A percentile compares a stretch with the other conserved stretches of the same genome.
Conservation (phyloP, 108 stramenopile genomes). For the Fistulifera solaris region DNA sequence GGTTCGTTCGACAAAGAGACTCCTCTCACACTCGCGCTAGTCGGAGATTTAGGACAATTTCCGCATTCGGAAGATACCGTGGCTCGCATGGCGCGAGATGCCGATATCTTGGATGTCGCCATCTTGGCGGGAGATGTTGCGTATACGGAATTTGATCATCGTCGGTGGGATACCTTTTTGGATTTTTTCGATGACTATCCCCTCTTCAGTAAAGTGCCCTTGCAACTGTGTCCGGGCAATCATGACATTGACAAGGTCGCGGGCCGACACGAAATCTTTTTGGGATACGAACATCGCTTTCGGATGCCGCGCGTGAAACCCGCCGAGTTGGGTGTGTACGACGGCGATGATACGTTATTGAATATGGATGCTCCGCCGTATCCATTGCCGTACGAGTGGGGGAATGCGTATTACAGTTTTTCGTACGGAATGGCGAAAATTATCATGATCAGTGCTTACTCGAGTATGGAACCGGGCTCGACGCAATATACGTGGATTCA, state of each 20-base stretch:
- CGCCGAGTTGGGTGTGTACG: conserved; percentile 34
- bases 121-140: conserved; percentile 73
- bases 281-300: conserved; percentile 66
- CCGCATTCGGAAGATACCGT: conserved; percentile 30
- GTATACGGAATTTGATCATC: conserved; percentile 61
- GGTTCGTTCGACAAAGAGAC: conserved; percentile 1
- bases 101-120: conserved; percentile 32
- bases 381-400: conserved; percentile 66
- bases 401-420: conserved; percentile 77
- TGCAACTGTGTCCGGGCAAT: conserved; percentile 29
- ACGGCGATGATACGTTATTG: conserved; percentile 28
- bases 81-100: conserved; percentile 18
- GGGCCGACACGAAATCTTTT: conserved; percentile 42
- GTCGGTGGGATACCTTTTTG: conserved; percentile 78
- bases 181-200: conserved; percentile 60
- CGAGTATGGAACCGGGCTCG: conserved; percentile 52
- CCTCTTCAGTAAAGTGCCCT: conserved; percentile 40
- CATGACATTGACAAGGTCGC: conserved; percentile 67
- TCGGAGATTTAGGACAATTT: conserved; percentile 47
- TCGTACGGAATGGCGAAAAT: conserved; percentile 59
- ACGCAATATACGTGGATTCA: conserved; percentile 70
- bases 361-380: conserved; percentile 52
- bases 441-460: conserved; percentile 66
- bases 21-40: conserved; percentile 24
- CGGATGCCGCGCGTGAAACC: conserved; percentile 69